Base-by-base conservation (phyloP, 805 yeast genomes). In the Sugiyamaella smithiae region DNA sequence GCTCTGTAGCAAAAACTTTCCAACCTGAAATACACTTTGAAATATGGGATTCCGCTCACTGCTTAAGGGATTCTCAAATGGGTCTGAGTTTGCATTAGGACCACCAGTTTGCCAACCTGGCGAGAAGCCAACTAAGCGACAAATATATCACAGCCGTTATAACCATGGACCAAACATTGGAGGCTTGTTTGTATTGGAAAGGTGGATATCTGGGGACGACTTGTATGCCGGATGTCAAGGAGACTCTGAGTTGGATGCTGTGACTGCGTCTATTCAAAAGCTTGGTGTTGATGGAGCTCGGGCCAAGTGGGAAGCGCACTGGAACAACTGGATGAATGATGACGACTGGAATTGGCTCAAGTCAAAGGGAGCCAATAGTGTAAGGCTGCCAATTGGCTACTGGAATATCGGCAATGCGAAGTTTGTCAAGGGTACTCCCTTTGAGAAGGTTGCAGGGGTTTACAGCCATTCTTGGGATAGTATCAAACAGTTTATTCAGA, bases 81-180 rank as follows among this genome's bases (percentile, higher is more conserved):
- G 42, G 20, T n/a, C 40, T n/a, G 45, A 35, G 33, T 43, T 43
- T 11, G 54, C 48, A 6, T 54, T 67, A 1, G 63, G 65, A 3
- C 49, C 52, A 12, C 61, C 65, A 5, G 61, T 64, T 2, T 61
- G 65, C 8, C 51, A 57, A 1, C 49, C 56, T 17, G 69, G 68
- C 16, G 45, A 49, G 14, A 56, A 66, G 9, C 73, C 75, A 7
- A 64, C 68, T 11, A 40, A 54, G 25, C 51, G 59, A 38, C 66
- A 65, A 45, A 57, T 70, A 33, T 54, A 51, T 49, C 65, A 62
- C 38, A 52, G 55, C 31, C 57, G 74, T 28, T 64, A 69, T 57
- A 86, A 87, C 61, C 81, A 78, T 61, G 98, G 97, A 5, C 95
- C 87, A 26, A 90, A 89, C 65, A 69, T 90, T 35, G 98, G 98